Conservation (phyloP, 257 asterid species). For the Solanum bukasovii region DNA sequence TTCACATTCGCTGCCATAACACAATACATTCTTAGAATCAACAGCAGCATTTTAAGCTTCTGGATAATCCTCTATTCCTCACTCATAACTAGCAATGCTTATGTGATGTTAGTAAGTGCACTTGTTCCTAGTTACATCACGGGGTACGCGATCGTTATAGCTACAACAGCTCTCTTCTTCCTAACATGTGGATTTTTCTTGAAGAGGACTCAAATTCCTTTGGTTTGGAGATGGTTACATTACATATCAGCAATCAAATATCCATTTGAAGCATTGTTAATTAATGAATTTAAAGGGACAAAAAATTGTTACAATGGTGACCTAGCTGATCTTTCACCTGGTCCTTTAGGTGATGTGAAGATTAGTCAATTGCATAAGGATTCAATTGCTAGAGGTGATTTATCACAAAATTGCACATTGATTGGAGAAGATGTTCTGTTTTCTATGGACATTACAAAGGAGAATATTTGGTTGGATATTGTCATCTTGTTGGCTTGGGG, state of each 20-base stretch:
- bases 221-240: constrained; percentile 71
- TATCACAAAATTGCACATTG: constrained; percentile 30
- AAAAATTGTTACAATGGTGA: constrained; percentile 43
- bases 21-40: constrained; percentile 35
- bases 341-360: constrained; percentile 65
- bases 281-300: constrained; percentile 65
- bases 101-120: constrained; percentile 40
- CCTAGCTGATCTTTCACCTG: constrained; percentile 51
- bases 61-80: constrained; percentile 35
- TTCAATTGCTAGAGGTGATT: constrained; percentile 7
- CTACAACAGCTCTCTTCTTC: constrained; percentile 88
- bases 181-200: constrained; percentile 80
- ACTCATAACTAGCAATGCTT: too few relatives aligned
- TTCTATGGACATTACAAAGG: constrained; percentile 46
- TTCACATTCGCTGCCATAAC: constrained; percentile 71
- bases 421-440: constrained; percentile 66
- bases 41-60: constrained; percentile 33
- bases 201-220: constrained; percentile 60
- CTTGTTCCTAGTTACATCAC: constrained; percentile 79
- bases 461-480: constrained; percentile 39
- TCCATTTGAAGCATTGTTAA: constrained; percentile 76
- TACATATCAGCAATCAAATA: constrained; percentile 83
- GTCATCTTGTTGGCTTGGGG: constrained; percentile 62
- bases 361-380: constrained; percentile 52
- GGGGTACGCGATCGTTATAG: constrained; percentile 82